Evolutionary conservation across 2,329 filamentous ascomycete species (phyloP), one percentile per base, ranked within the genome.

Genomic region (Arachnomyces sp.): DNA sequence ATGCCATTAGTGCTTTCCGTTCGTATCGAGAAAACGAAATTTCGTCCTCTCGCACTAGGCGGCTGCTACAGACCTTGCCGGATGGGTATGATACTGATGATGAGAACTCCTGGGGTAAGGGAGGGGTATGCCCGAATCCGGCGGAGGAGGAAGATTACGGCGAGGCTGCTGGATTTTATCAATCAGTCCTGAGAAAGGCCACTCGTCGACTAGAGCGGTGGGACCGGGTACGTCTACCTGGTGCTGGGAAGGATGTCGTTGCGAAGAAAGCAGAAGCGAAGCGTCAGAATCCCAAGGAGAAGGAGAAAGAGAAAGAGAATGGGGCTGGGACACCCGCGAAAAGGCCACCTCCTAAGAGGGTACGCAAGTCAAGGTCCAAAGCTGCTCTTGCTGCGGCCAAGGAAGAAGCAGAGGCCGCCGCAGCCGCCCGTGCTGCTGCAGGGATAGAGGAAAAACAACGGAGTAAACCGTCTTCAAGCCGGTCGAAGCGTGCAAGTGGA

Each of bases 41-140:
- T 28, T 62, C 64, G 12, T 58, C 70, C 35, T 50, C 55, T 9
- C 62, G 61, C 25, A 66, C 65, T 35, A 61, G 59, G 34, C 63
- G 64, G 33, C 54, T 69, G 18, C 53, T 72, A 15, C 59, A 61
- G 31, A 54, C 56, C 37, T 49, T 72, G 12, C 64, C 67, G 2
- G 61, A 65, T 13, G 63, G 60, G 14, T 71, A 71, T 32, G 68
- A 71, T 43, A 66, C 66, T 18, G 68, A 70, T 13, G 66, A 69
- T 36, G 67, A 70, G 34, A 52, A 55, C 9, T 62, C 61, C 2
- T 67, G 61, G 57, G 67, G 65, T 5, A 62, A 65, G 29, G 67
- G 65, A 13, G 66, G 66, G 3, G 41, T 69, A 7, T 52, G 63
- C 21, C 63, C 64, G 1, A 63, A 65, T 31, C 62, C 61, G 3